Base-by-base conservation (phyloP, 2,329 filamentous ascomycete species). In the Ophiostoma novo-ulmi region DNA sequence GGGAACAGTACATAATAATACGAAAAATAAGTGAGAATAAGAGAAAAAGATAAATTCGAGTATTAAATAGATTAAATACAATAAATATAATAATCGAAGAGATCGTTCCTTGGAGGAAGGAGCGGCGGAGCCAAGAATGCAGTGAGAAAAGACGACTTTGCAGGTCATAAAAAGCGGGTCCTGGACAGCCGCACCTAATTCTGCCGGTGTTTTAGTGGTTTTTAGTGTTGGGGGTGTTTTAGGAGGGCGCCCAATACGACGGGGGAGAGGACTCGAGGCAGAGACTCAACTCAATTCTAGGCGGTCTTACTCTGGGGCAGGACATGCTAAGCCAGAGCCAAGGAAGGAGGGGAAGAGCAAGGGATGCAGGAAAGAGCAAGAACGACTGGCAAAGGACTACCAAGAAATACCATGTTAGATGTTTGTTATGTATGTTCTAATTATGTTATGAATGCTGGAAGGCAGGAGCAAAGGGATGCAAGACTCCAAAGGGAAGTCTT, bases 211-310 rank as follows among this genome's bases (percentile, higher is more conserved):
- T 6, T 22, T 55, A 20, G n/a, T 14, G 17, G 48, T 70, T 70
- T 70, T 70, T 36, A 58, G 69, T 31, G 38, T 39, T 39, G 44
- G 14, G n/a, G 26, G 58, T 63, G 58, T 70, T 70, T 70, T 39
- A 63, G 67, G 67, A 63, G 68, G n/a, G 31, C n/a, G 68, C 61
- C 67, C 61, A 41, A 72, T 70, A 71, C 70, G 67, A 70, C 69
- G 55, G 69, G n/a, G 8, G 22, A 31, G 22, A 5, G 10, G 55
- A 31, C 22, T 31, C 22, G 55, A 31, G 55, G 55, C 55, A 52
- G 14, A 52, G 44, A 52, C 31, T 31, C 31, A 31, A 31, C 31
- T 31, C 31, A 31, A 31, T 31, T 31, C 31, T 31, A 4, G 31
- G 31, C 31, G 3, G 31, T 31, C 31, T 6, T 20, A 17, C 20